Conservation (phyloP, 2,329 filamentous ascomycete species). For the Clarireedia hainanense region DNA sequence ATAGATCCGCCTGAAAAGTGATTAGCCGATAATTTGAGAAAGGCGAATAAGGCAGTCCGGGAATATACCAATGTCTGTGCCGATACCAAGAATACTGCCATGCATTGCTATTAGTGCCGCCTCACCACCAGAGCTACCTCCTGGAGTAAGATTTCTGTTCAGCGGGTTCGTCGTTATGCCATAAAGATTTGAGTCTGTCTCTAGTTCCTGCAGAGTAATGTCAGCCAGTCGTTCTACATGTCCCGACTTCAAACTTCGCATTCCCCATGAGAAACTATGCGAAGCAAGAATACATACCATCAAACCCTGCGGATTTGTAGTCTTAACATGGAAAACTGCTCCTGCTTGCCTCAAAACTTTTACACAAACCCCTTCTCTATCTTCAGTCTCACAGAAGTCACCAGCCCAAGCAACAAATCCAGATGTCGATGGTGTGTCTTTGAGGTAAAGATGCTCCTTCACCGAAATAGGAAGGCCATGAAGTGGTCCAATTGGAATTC, state of each 20-base stretch:
- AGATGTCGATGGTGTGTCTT: constrained; percentile 25
- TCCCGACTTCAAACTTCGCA: no score
- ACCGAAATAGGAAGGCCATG: constrained; percentile 52
- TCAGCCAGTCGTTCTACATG: no score
- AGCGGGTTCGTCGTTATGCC: constrained; percentile 44
- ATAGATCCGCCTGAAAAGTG: constrained; percentile 11
- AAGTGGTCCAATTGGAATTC: constrained; percentile 46
- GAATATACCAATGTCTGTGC: constrained; percentile 20
- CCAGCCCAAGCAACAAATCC: constrained; percentile 40
- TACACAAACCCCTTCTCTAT: constrained; percentile 40
- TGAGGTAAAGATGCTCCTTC: constrained; percentile 46
- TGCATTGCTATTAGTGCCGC: constrained; percentile 48
- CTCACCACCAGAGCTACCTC: constrained; percentile 56
- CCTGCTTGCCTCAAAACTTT: constrained; percentile 39
- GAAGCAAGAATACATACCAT: constrained; percentile 29
- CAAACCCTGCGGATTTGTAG: constrained; percentile 44
- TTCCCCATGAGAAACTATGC: not conserved
- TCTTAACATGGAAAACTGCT: constrained; percentile 44
- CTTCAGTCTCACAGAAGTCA: constrained; percentile 29
- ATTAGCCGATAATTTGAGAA: not conserved
- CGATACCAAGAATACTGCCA: constrained; percentile 39
- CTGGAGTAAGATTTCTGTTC: constrained; percentile 47
- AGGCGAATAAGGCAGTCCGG: not conserved
- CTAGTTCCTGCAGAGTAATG: constrained; percentile 22
- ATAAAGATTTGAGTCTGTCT: constrained; percentile 37